Conservation (phyloP, 2,329 filamentous ascomycete genomes). For the Neopestalotiopsis sp. region DNA sequence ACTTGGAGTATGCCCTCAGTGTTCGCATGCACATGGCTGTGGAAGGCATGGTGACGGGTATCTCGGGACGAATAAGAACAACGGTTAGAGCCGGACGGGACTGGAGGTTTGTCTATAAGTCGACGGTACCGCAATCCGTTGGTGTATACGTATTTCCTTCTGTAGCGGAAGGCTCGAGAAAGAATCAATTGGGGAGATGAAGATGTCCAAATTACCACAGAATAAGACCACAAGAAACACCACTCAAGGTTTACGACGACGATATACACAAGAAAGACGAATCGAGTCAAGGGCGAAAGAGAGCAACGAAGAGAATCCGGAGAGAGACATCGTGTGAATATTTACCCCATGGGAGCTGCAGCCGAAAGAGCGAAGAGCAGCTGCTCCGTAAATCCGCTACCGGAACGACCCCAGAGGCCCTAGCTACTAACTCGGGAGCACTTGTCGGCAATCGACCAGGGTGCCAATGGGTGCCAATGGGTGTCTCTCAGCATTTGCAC, state of each 20-base stretch:
- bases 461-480: background rate
- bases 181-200: background rate
- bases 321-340: constrained; percentile 19
- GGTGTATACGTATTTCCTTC: background rate
- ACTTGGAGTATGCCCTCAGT: constrained; percentile 58
- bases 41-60: constrained; percentile 52
- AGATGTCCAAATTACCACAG: constrained; percentile 8
- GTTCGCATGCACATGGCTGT: constrained; percentile 55
- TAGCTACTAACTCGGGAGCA: constrained; percentile 26
- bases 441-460: constrained; percentile 32
- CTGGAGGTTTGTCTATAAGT: background rate
- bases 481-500: too few relatives aligned
- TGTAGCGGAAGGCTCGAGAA: background rate
- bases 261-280: background rate
- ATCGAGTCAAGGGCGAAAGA: background rate
- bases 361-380: constrained; percentile 7
- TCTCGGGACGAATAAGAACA: constrained; percentile 6
- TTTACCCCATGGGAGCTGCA: constrained; percentile 17
- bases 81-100: background rate
- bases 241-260: background rate
- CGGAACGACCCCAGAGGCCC: constrained; percentile 17
- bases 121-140: background rate
- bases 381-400: constrained; percentile 24
- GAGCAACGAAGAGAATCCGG: background rate
- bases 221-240: background rate